Conservation (phyloP, 495 filamentous ascomycete species). For the Podospora tetraspora region DNA sequence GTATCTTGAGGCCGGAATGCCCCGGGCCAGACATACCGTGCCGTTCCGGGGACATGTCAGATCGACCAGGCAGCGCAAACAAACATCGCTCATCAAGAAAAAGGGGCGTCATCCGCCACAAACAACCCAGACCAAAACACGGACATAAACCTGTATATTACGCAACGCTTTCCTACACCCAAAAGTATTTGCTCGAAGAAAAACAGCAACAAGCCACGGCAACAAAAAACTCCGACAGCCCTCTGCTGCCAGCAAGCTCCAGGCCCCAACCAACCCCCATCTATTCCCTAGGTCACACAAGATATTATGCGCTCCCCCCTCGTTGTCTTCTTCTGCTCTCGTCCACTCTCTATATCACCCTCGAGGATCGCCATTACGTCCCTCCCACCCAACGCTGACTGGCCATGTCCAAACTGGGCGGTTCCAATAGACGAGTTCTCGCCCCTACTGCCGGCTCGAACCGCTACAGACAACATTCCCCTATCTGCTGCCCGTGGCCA, state of each 20-base stretch:
- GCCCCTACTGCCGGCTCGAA: too few species aligned
- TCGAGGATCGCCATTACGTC: neutral
- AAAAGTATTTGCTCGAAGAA: slow-evolving; percentile 7
- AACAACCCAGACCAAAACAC: neutral
- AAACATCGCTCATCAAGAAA: neutral
- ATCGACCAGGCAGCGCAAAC: neutral
- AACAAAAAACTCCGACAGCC: neutral
- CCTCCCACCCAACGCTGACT: neutral
- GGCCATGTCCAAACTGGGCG: slow-evolving; percentile 1
- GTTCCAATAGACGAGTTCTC: neutral
- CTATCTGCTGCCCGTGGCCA: neutral
- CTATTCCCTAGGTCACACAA: slow-evolving; percentile 3
- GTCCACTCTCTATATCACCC: neutral
- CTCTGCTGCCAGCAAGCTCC: neutral
- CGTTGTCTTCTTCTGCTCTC: neutral
- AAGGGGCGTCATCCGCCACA: too few species aligned
- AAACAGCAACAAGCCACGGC: neutral
- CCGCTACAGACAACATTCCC: too few species aligned
- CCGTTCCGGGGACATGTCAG: neutral
- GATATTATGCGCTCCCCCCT: neutral
- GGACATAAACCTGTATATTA: slow-evolving; percentile 2
- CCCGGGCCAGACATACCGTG: neutral
- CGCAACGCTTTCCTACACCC: slow-evolving; percentile 1
- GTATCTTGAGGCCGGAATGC: neutral
- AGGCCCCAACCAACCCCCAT: neutral